Percentiles rank a stretch among this genome's conserved stretches.
Evolutionary conservation across 2,329 filamentous ascomycete species (phyloP).

Genomic region (Atkinsonella texensis): DNA sequence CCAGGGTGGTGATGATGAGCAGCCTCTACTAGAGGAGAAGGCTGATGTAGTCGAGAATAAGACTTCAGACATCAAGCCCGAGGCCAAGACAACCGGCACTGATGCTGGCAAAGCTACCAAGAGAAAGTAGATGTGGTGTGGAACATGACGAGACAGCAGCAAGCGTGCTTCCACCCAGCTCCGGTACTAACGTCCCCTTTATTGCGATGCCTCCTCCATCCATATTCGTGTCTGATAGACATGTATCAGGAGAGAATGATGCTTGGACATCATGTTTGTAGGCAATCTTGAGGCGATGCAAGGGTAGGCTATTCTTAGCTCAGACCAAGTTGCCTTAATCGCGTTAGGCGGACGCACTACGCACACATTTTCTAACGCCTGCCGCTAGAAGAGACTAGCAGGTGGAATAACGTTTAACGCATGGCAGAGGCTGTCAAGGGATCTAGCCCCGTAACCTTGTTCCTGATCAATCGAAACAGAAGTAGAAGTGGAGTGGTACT

Average conservation of each 20-base stretch:
- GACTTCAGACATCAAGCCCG: constrained; percentile 21
- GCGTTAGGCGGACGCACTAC: too few species aligned
- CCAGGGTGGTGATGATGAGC: constrained; percentile 88
- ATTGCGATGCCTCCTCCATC: not conserved
- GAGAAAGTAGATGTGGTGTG: constrained; percentile 21
- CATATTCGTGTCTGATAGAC: not conserved
- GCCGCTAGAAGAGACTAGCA: too few species aligned
- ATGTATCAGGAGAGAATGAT: not conserved
- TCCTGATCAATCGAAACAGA: too few species aligned
- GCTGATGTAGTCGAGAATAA: constrained; percentile 23
- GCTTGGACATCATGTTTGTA: not conserved
- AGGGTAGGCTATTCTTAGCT: not conserved
- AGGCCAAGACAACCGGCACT: constrained; percentile 36
- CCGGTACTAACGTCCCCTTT: not conserved
- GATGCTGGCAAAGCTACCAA: constrained; percentile 34
- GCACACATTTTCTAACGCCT: too few species aligned
- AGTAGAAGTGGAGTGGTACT: too few species aligned
- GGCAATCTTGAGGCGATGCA: not conserved
- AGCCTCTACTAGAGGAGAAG: constrained; percentile 24
- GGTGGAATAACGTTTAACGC: too few species aligned
- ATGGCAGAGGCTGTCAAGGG: too few species aligned
- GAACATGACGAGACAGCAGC: not conserved
- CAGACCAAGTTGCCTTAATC: too few species aligned
- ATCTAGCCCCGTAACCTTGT: too few species aligned
- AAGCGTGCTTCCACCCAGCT: not conserved